These are phyloP conservation scores for Sequoiadendron giganteum DNA, from an alignment of 75 land plant genomes.

Conservation along the genomic window DNA sequence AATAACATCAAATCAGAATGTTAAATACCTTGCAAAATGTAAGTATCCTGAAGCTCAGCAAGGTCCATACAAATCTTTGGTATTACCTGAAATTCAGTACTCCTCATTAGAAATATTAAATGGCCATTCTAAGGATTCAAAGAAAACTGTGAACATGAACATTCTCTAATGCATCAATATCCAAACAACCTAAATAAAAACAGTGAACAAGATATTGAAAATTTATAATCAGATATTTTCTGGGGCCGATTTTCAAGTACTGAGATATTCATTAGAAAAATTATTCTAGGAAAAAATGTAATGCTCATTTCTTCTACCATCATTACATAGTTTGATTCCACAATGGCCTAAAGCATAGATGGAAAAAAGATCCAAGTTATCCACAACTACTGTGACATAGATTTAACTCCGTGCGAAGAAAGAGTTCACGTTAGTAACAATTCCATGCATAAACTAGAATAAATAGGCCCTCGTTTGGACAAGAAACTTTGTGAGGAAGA, in stretches of 20 bases:
- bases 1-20: neutral
- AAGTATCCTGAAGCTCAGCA: constrained; percentile 98
- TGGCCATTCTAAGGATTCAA: neutral
- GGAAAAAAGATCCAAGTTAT: neutral
- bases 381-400: neutral
- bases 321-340: neutral
- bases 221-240: neutral
- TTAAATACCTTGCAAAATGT: constrained; percentile 86
- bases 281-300: neutral
- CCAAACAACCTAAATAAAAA: neutral
- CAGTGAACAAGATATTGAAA: neutral
- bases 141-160: neutral
- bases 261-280: neutral
- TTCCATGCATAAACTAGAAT: neutral
- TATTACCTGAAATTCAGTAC: constrained; percentile 57
- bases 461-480: too few species aligned
- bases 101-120: neutral
- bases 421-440: neutral
- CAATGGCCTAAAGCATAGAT: neutral
- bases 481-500: too few species aligned
- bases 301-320: neutral
- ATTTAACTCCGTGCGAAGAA: neutral
- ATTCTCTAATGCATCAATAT: neutral
- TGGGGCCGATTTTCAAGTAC: neutral
- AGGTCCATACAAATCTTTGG: constrained; percentile 91